Percentiles rank a stretch among this genome's conserved stretches.
phyloP scores from a whole-genome alignment of 257 asterid genomes.

The Craterostigma plantagineum region DNA sequence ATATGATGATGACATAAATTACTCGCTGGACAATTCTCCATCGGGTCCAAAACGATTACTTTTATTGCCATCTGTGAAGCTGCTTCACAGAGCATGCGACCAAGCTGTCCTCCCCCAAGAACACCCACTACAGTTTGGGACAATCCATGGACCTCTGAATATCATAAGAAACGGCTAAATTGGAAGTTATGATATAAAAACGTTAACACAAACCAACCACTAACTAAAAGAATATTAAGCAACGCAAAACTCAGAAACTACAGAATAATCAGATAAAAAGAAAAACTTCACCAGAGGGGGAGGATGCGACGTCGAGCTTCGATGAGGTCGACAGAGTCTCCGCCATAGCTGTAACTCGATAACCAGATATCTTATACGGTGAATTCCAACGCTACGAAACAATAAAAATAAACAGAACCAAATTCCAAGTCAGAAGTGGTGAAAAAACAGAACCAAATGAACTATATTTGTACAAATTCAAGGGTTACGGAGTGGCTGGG shows the following conservation, averaged over 20 bases:
- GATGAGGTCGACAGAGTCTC: constrained; percentile 33
- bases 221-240: too few relatives aligned
- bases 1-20: constrained; percentile 47
- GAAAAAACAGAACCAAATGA: not conserved
- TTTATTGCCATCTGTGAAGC: constrained; percentile 79
- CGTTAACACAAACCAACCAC: too few relatives aligned
- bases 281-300: too few relatives aligned
- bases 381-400: constrained; percentile 1
- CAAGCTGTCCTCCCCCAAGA: constrained; percentile 97
- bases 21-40: constrained; percentile 87
- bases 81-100: constrained; percentile 94
- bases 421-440: not conserved
- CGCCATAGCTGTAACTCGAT: constrained; percentile 58
- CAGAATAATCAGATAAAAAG: too few relatives aligned
- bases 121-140: constrained; percentile 78
- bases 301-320: constrained; percentile 10
- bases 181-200: too few relatives aligned
- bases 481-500: constrained; percentile 7
- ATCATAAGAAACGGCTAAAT: too few relatives aligned
- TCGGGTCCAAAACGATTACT: constrained; percentile 65
- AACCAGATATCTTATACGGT: constrained; percentile 14
- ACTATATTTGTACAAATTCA: constrained; percentile 6
- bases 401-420: not conserved
- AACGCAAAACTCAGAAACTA: too few relatives aligned
- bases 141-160: constrained; percentile 37